Evolutionary conservation across 2,329 filamentous ascomycete species (phyloP), one percentile per base, ranked within the genome.

Genomic region (Ophiocordyceps camponoti-floridani): DNA sequence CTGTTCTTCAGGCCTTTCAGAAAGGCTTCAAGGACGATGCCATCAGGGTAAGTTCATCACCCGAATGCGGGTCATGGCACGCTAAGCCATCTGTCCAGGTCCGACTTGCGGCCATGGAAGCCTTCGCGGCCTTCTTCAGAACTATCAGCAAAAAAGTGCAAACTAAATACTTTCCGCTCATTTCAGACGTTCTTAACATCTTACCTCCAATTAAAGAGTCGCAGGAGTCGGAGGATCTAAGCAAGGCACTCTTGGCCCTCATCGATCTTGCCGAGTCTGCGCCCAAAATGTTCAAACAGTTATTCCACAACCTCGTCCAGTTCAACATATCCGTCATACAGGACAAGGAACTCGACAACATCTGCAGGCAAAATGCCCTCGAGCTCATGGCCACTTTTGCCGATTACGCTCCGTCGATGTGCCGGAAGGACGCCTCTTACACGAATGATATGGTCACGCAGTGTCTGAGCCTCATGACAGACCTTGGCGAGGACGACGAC

Each of bases 361-460:
- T 88, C 52, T 84, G 86, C 49, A 79, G 91, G 48, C 91, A 98
- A 62, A 96, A 96, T 58, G 87, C 89, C 0, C 71, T 98, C 40
- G 91, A 98, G 62, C 74, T 98, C 46, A 94, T 98, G 85, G 88
- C 88, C 26, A 98, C 91, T 0, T 98, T 98, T 60, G 88, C 89
- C 51, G 91, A 98, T 58, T 91, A 89, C 55, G 84, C 86, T 1
- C 87, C 91, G 4, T 82, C 82, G 35, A 89, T 96, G 79, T 96
- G 91, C 69, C 85, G 82, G 59, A 95, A 94, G 60, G 89, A 98
- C 58, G 64, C 79, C n/a, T 82, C 79, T 11, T 98, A 93, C 64
- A 91, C 88, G 2, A 80, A 76, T 48, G 87, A 95, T 51, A 98
- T 98, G 91, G 93, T 98, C 51, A 96, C 88, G 1, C 91, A 98